Percentiles rank a stretch among this genome's conserved stretches.
Evolutionary conservation across 1,284 basidiomycete genomes (phyloP).

Genomic region (Xerocomus nothofagi): DNA sequence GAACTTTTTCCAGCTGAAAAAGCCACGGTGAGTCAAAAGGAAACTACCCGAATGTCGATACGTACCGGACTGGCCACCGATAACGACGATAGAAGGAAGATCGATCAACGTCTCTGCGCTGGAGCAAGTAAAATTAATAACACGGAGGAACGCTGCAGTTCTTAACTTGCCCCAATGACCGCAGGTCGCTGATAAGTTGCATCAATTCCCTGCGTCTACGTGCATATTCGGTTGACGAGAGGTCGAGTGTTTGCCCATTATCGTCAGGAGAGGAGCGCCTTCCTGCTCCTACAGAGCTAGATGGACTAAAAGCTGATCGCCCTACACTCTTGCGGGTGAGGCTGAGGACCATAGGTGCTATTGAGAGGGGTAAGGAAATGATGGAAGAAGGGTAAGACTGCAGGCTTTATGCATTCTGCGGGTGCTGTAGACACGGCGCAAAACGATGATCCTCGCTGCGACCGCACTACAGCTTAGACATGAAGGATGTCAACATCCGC

Average conservation of each 20-base stretch:
- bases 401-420: constrained; percentile 18
- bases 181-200: constrained; percentile 44
- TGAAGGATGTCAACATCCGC: not conserved
- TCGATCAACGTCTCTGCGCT: constrained; percentile 46
- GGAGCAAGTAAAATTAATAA: constrained; percentile 1
- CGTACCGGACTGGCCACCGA: constrained; percentile 61
- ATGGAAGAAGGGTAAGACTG: not conserved
- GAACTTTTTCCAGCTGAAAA: constrained; percentile 58
- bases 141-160: not conserved
- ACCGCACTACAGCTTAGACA: constrained; percentile 1
- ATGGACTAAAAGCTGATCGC: not conserved
- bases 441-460: not conserved
- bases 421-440: not conserved
- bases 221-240: constrained; percentile 45
- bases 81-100: constrained; percentile 54
- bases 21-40: constrained; percentile 1
- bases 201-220: constrained; percentile 46
- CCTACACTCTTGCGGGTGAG: not conserved
- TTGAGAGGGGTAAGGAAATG: not conserved
- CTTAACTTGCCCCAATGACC: constrained; percentile 43
- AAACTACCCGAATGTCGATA: constrained; percentile 1
- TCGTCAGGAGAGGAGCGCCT: constrained; percentile 13
- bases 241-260: constrained; percentile 12
- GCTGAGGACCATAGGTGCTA: constrained; percentile 7
- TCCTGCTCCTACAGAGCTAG: not conserved